Evolutionary conservation across 1,284 basidiomycete genomes (phyloP), one percentile per base, ranked within the genome.

Genomic region (Puccinia horiana): DNA sequence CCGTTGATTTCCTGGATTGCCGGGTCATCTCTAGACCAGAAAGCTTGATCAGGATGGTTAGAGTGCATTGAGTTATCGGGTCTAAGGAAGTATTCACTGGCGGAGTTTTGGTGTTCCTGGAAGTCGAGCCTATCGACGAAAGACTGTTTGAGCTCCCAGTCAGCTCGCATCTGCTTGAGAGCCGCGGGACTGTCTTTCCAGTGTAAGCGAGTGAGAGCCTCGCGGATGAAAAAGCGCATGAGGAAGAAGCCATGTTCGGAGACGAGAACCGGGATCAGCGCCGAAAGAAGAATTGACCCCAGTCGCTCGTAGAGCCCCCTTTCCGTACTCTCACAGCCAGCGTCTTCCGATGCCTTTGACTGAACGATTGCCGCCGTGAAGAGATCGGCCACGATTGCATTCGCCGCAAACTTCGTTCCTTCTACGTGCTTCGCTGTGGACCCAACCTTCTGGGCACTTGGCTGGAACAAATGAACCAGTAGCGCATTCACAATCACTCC

Each of bases 401-500:
- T 58, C 18, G 73, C 20, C 14, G 6, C 26, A 29, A 6, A 8
- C 29, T 32, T 42, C 37, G 56, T 37, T 4, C 35, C 32, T 9
- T 56, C 73, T 2, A 42, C 42, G 40, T 52, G 40, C 18, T 52
- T 52, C 29, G 32, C 14, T 26, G 2, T 20, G 6, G 8, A n/a
- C 37, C 26, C 65, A 8, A 69, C 40, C 37, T 20, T 12, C 23
- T 23, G 23, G n/a, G n/a, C 54, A 67, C 56, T 80, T 14, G 78
- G 88, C 54, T 90, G 91, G 89, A 94, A 95, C 84, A 95, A 91
- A 88, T 93, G 94, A 70, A 96, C 92, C 76, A 97, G 90, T 4
- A 94, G 92, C 0, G 93, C 90, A 86, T 95, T 96, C 35, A 92
- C 93, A 70, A 96, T 88, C 0, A 94, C 92, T 1, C 92, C 91